These are phyloP conservation scores for Microbotryum scabiosae DNA, from an alignment of 1,284 basidiomycete genomes.

Conservation along the genomic window DNA sequence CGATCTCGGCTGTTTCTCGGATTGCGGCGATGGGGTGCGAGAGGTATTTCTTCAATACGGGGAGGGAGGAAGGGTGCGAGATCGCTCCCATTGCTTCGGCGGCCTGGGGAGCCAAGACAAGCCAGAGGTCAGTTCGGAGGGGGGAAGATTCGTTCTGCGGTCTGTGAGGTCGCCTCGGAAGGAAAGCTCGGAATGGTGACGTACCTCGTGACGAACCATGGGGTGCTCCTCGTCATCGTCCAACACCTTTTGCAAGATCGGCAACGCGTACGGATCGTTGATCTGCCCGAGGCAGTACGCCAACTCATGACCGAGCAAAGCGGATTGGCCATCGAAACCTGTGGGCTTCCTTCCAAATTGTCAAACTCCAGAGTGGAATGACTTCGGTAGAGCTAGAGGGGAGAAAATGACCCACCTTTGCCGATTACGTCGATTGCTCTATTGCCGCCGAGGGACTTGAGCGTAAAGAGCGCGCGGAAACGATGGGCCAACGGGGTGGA, in stretches of 20 bases:
- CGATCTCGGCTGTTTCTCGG: conserved; percentile 95
- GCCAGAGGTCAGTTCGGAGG: too few relatives aligned
- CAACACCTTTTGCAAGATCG: conserved; percentile 69
- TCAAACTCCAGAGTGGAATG: background rate
- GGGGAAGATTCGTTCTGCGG: background rate
- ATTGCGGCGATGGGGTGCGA: conserved; percentile 60
- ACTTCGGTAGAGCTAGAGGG: background rate
- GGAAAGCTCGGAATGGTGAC: conserved; percentile 26
- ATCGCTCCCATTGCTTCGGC: conserved; percentile 98
- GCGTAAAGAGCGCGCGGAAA: conserved; percentile 86
- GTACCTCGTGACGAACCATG: conserved; percentile 95
- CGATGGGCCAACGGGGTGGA: conserved; percentile 73
- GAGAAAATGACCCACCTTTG: conserved; percentile 51
- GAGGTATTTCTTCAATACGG: conserved; percentile 64
- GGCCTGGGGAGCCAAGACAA: too few relatives aligned
- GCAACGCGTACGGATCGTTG: conserved; percentile 62
- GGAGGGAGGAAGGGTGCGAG: conserved; percentile 58
- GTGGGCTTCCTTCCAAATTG: conserved; percentile 4
- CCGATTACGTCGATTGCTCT: conserved; percentile 73
- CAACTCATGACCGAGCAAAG: conserved; percentile 91
- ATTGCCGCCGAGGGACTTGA: conserved; percentile 61
- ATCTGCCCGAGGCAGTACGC: conserved; percentile 97
- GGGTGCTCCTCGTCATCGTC: conserved; percentile 66
- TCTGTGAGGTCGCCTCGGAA: background rate
- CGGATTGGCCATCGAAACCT: conserved; percentile 82